phyloP scores from a whole-genome alignment of 345 rosid species.

The Microthlaspi erraticum region DNA sequence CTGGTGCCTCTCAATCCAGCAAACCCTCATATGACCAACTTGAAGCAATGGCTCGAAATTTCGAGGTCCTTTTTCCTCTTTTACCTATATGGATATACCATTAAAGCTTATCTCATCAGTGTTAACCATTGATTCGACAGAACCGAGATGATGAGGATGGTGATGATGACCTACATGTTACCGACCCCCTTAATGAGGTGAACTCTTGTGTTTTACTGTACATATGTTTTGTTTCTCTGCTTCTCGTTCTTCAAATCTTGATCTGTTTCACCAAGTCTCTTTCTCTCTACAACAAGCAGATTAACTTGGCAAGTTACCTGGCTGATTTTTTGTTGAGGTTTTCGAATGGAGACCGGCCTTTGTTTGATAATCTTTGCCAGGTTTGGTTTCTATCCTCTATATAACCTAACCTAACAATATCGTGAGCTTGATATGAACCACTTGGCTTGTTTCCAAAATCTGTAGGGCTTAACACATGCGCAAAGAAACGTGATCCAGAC shows the following conservation, averaged over 20 bases:
- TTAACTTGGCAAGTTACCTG: slow-evolving; percentile 73
- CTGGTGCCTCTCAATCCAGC: slow-evolving; percentile 53
- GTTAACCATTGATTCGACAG: slow-evolving; percentile 42
- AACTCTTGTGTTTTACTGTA: slow-evolving; percentile 7
- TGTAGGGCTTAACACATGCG: slow-evolving; percentile 60
- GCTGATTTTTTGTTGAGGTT: slow-evolving; percentile 67
- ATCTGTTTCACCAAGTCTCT: slow-evolving; percentile 18
- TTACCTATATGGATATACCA: slow-evolving; percentile 5
- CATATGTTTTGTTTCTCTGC: neutral
- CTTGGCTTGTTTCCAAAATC: slow-evolving; percentile 32
- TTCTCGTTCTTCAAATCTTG: neutral
- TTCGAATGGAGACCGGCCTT: slow-evolving; percentile 52
- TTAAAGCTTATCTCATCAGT: slow-evolving; percentile 22
- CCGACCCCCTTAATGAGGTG: slow-evolving; percentile 86
- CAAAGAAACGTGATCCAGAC: slow-evolving; percentile 61
- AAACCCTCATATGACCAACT: slow-evolving; percentile 76
- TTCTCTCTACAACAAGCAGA: slow-evolving; percentile 50
- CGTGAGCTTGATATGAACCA: slow-evolving; percentile 21
- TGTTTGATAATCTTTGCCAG: slow-evolving; percentile 76
- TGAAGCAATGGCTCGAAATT: slow-evolving; percentile 75
- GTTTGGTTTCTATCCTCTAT: slow-evolving; percentile 41
- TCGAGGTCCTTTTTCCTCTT: slow-evolving; percentile 54
- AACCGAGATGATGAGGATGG: slow-evolving; percentile 67
- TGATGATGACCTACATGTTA: slow-evolving; percentile 52
- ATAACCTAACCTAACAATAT: slow-evolving; percentile 25